A percentile compares a stretch with the other conserved stretches of the same genome.
Conservation (phyloP, 306 rosid genomes). For the Pyrus bretschneideri region DNA sequence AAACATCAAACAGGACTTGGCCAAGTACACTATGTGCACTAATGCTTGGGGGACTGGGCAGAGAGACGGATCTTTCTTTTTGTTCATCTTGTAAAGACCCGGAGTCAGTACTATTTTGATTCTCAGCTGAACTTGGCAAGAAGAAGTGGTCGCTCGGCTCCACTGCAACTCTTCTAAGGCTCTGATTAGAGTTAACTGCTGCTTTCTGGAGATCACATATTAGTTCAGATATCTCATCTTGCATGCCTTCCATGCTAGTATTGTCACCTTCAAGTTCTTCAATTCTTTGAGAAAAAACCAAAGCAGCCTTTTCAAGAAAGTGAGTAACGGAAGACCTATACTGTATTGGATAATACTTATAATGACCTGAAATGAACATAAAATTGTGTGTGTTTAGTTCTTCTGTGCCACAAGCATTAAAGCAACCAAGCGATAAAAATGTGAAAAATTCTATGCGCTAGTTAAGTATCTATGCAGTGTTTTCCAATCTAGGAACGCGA, state of each 20-base stretch:
- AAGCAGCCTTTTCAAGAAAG: constrained; percentile 51
- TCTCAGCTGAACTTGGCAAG: constrained; percentile 54
- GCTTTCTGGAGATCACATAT: constrained; percentile 65
- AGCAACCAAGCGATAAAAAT: background rate
- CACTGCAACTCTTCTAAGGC: constrained; percentile 57
- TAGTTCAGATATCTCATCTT: constrained; percentile 55
- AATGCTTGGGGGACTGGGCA: constrained; percentile 47
- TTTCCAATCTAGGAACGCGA: background rate
- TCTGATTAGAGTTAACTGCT: constrained; percentile 58
- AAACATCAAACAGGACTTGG: constrained; percentile 55
- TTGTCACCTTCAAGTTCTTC: constrained; percentile 37
- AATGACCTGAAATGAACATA: constrained; percentile 41
- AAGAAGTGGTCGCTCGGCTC: constrained; percentile 63
- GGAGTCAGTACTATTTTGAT: constrained; percentile 22
- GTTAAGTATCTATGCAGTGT: background rate
- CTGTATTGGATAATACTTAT: constrained; percentile 47
- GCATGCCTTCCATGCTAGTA: constrained; percentile 30
- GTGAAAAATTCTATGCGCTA: background rate
- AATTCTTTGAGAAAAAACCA: constrained; percentile 40
- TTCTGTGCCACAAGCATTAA: background rate
- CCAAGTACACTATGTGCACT: constrained; percentile 63
- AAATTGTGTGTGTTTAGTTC: background rate
- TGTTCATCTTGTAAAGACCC: constrained; percentile 33
- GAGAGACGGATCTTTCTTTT: constrained; percentile 39
- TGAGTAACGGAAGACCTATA: constrained; percentile 51